Evolutionary conservation across 2,329 filamentous ascomycete species (phyloP).

Genomic region (Penicillium sclerotigenum): DNA sequence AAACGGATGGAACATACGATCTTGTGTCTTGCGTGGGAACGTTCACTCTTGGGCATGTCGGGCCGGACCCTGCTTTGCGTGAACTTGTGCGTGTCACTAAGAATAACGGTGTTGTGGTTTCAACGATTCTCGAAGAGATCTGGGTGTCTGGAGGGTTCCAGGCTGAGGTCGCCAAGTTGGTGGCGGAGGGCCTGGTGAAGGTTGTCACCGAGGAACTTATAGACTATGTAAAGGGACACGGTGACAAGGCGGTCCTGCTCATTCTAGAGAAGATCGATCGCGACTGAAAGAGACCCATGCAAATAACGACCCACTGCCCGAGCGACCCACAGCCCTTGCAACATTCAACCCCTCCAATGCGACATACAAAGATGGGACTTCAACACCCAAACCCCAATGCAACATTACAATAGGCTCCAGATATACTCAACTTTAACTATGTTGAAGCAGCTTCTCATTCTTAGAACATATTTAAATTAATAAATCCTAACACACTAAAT

Average conservation of each 20-base stretch:
- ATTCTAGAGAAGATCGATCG: constrained; percentile 26
- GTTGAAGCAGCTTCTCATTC: background rate
- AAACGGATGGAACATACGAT: constrained; percentile 47
- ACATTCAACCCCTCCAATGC: constrained; percentile 4
- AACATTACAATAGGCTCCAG: background rate
- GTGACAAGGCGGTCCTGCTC: constrained; percentile 30
- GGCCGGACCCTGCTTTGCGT: constrained; percentile 46
- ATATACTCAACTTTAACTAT: background rate
- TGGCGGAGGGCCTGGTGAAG: constrained; percentile 34
- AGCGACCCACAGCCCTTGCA: constrained; percentile 1
- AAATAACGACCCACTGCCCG: constrained; percentile 10
- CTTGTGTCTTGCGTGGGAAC: constrained; percentile 55
- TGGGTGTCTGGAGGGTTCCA: constrained; percentile 51
- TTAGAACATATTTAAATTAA: background rate
- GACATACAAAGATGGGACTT: background rate
- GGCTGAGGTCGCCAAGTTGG: constrained; percentile 43
- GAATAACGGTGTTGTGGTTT: constrained; percentile 49
- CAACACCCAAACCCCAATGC: constrained; percentile 4
- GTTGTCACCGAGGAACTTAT: constrained; percentile 28
- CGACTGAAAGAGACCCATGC: constrained; percentile 26
- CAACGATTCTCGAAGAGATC: constrained; percentile 51
- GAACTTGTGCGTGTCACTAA: constrained; percentile 53
- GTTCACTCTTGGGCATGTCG: constrained; percentile 56
- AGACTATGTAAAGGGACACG: constrained; percentile 31
- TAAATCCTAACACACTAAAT: background rate